A percentile compares a stretch with the other conserved stretches of the same genome.
Conservation (phyloP, 108 stramenopile genomes). For the Aureococcus anophagefferens region DNA sequence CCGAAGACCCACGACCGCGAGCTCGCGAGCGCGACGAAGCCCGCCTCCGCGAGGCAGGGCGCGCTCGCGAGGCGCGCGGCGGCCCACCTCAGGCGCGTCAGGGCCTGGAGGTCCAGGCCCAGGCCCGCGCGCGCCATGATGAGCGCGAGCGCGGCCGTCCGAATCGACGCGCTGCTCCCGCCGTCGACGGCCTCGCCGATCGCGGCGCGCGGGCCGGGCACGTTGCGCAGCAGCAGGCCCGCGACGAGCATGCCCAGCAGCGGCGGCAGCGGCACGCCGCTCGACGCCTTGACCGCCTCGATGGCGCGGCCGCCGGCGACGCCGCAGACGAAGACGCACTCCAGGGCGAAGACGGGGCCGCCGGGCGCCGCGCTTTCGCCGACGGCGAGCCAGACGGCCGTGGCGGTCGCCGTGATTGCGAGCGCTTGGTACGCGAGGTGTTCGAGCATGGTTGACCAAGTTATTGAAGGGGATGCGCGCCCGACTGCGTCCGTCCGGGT, state of each 20-base stretch:
- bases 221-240: not conserved
- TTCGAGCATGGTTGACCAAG: too few species aligned
- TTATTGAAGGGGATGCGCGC: too few species aligned
- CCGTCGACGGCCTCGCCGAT: not conserved
- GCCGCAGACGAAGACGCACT: not conserved
- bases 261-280: conserved; percentile 9
- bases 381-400: not conserved
- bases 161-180: not conserved
- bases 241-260: conserved; percentile 24
- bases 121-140: conserved; percentile 34
- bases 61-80: conserved; percentile 26
- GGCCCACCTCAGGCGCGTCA: conserved; percentile 12
- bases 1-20: conserved; percentile 10
- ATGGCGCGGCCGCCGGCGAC: not conserved
- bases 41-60: conserved; percentile 28
- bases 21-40: not conserved
- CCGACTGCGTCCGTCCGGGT: too few species aligned
- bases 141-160: conserved; percentile 16
- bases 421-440: too few species aligned
- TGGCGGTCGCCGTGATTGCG: too few species aligned
- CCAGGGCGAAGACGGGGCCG: not conserved
- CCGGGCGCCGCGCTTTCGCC: not conserved
- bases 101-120: conserved; percentile 21
- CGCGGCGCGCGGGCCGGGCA: not conserved
- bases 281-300: not conserved